These are phyloP conservation scores for Cladosporium velox DNA, from an alignment of 2,329 filamentous ascomycete species.

Conservation along the genomic window DNA sequence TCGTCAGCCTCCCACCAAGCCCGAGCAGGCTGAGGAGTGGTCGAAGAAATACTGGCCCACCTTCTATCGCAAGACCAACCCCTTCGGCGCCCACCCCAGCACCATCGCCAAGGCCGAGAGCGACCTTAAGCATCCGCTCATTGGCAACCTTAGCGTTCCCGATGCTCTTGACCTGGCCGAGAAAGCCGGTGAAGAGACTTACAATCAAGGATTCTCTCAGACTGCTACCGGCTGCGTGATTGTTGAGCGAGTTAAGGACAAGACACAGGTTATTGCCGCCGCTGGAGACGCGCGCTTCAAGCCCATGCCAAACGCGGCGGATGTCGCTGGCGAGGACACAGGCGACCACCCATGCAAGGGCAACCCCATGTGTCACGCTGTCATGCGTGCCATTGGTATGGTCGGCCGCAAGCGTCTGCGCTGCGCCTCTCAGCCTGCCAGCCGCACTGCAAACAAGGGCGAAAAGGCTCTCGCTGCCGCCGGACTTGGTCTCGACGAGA, in stretches of 20 bases:
- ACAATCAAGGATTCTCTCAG: conserved; percentile 58
- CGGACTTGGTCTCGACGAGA: conserved; percentile 38
- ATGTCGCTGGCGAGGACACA: conserved; percentile 29
- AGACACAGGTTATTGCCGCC: conserved; percentile 64
- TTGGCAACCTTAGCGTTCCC: conserved; percentile 54
- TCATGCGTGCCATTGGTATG: conserved; percentile 79
- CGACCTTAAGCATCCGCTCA: conserved; percentile 56
- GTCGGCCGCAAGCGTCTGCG: conserved; percentile 62
- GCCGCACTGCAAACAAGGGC: conserved; percentile 35
- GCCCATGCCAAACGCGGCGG: conserved; percentile 39
- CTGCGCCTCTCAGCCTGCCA: conserved; percentile 33
- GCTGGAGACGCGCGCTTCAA: conserved; percentile 76
- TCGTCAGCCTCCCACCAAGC: conserved; percentile 71
- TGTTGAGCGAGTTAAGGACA: conserved; percentile 60
- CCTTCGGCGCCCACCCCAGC: conserved; percentile 78
- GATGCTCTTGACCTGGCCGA: conserved; percentile 65
- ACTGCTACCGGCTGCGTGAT: conserved; percentile 74
- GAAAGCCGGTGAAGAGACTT: conserved; percentile 62
- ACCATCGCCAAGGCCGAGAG: conserved; percentile 69
- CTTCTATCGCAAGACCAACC: conserved; percentile 84
- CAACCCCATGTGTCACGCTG: conserved; percentile 77
- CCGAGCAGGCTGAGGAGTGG: conserved; percentile 74
- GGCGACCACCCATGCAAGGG: conserved; percentile 47
- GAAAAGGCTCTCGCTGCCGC: conserved; percentile 36
- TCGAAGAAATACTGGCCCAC: conserved; percentile 78